Conservation (phyloP, 345 rosid species). For the Eucalyptus caleyi region DNA sequence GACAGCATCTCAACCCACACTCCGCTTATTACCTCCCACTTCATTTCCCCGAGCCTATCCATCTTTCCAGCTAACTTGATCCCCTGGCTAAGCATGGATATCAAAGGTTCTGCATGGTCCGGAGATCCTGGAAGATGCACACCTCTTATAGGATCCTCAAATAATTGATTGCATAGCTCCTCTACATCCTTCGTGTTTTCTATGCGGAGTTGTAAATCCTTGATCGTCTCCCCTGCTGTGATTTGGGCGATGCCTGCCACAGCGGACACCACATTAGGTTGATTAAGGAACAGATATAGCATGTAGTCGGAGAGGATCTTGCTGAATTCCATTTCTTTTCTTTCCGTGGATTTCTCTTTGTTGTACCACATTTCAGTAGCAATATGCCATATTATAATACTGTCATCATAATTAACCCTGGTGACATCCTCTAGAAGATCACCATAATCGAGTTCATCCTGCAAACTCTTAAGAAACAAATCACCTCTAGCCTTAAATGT, state of each 20-base stretch:
- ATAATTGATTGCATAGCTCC: background rate
- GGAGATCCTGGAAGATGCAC: no score
- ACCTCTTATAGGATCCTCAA: no score
- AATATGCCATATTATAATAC: background rate
- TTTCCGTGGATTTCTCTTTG: background rate
- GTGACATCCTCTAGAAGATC: background rate
- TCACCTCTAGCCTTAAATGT: no score
- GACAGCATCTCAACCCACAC: background rate
- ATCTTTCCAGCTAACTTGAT: background rate
- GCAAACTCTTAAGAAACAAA: no score
- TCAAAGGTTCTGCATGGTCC: no score
- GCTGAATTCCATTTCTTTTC: background rate
- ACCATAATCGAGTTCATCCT: no score
- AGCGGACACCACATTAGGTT: background rate
- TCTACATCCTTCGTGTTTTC: background rate
- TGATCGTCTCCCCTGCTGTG: background rate
- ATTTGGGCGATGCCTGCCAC: background rate
- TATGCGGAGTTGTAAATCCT: no score
- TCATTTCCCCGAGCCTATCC: accelerated
- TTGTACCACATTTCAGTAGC: background rate
- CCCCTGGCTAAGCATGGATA: background rate
- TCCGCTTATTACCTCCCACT: background rate
- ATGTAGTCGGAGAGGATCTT: background rate
- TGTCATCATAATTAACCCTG: accelerated
- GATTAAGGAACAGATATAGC: background rate